These are phyloP conservation scores for Aspergillus incahuasiensis DNA, from an alignment of 495 filamentous ascomycete species.

Conservation along the genomic window DNA sequence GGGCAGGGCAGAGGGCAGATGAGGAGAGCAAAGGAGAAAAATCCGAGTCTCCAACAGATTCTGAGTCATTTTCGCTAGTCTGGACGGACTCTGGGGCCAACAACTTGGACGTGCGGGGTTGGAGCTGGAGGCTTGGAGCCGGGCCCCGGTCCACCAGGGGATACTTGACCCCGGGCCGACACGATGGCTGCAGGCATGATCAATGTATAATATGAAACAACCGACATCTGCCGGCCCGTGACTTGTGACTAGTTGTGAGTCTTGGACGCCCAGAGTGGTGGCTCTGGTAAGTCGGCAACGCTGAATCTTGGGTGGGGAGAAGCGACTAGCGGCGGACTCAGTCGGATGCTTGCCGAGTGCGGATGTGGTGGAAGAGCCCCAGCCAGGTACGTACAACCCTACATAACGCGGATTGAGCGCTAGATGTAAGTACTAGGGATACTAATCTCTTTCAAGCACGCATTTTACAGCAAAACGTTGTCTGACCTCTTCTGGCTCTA, in stretches of 20 bases:
- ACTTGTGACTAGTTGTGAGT: neutral
- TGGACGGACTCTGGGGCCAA: neutral
- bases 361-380: too few relatives aligned
- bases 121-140: neutral
- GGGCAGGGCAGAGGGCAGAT: neutral
- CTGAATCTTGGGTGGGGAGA: neutral
- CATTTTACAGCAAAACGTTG: too few relatives aligned
- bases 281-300: neutral
- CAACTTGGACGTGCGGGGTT: conserved; percentile 12
- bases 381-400: too few relatives aligned
- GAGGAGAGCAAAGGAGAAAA: conserved; percentile 8
- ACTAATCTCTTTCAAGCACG: too few relatives aligned
- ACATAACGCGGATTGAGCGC: too few relatives aligned
- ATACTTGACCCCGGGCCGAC: neutral
- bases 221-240: neutral
- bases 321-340: neutral
- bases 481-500: too few relatives aligned
- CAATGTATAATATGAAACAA: neutral
- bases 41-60: conserved; percentile 8
- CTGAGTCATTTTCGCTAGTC: conserved; percentile 8
- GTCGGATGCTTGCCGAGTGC: conserved; percentile 2
- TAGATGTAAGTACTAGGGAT: too few relatives aligned
- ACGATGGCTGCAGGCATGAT: neutral
- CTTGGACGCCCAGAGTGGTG: too few relatives aligned
- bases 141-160: neutral